Evolutionary conservation across 176 grass and related monocot species (phyloP).

Genomic region (Lolium rigidum): DNA sequence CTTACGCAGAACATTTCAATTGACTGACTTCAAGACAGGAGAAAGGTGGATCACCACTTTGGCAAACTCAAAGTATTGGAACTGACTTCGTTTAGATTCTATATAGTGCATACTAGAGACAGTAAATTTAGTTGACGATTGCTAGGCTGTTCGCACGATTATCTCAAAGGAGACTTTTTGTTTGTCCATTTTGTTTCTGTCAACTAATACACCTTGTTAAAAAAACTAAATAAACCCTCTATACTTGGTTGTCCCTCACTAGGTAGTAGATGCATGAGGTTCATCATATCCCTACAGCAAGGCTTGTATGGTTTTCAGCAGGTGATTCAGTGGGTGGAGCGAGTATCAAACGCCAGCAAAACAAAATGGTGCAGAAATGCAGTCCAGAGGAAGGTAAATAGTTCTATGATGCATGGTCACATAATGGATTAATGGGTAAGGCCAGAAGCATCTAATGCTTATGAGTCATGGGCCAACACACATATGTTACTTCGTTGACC

Average conservation of each 20-base stretch:
- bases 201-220: too few species aligned
- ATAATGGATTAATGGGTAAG: background rate
- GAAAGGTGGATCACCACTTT: background rate
- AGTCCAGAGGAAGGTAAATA: background rate
- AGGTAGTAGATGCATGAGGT: background rate
- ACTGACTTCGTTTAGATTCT: background rate
- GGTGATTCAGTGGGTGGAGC: background rate
- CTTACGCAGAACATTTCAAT: background rate
- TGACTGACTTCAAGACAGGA: background rate
- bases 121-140: background rate
- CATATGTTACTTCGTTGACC: background rate
- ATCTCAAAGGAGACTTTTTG: too few species aligned
- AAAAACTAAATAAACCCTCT: too few species aligned
- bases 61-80: slow-evolving; percentile 14
- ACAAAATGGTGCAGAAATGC: background rate
- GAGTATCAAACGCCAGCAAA: background rate
- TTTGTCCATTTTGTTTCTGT: too few species aligned
- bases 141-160: too few species aligned
- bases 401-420: slow-evolving; percentile 8
- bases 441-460: background rate
- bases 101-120: slow-evolving; percentile 17
- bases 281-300: background rate
- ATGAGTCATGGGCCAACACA: background rate
- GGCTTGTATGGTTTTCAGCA: slow-evolving; percentile 5
- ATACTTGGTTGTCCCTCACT: background rate